Conservation (phyloP, 2,329 filamentous ascomycete genomes). For the Alternaria sp. region DNA sequence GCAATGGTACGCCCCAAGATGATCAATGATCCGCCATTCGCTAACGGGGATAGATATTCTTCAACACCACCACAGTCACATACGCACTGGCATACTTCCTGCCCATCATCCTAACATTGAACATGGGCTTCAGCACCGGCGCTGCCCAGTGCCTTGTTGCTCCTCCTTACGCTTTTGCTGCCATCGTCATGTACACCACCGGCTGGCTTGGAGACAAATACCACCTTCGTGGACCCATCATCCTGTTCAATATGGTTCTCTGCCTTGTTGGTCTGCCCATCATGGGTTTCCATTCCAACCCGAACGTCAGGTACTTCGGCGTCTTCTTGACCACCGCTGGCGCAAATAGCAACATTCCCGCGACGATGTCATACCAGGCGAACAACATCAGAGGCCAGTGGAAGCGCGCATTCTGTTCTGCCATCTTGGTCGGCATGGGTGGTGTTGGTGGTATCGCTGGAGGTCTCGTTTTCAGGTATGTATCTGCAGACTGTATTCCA, state of each 20-base stretch:
- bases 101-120: slow-evolving; percentile 70
- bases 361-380: slow-evolving; percentile 78
- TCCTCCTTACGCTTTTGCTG: slow-evolving; percentile 46
- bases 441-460: slow-evolving; percentile 81
- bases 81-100: slow-evolving; percentile 83
- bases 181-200: slow-evolving; percentile 55
- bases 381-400: slow-evolving; percentile 90
- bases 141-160: slow-evolving; percentile 74
- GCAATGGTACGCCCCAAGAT: slow-evolving; percentile 45
- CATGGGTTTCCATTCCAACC: slow-evolving; percentile 68
- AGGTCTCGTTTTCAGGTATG: slow-evolving; percentile 68
- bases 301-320: slow-evolving; percentile 71
- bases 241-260: slow-evolving; percentile 56
- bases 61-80: slow-evolving; percentile 71
- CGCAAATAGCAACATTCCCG: slow-evolving; percentile 78
- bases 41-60: slow-evolving; percentile 53
- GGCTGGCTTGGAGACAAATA: slow-evolving; percentile 72
- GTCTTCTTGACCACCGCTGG: slow-evolving; percentile 79
- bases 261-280: slow-evolving; percentile 73
- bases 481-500: background rate
- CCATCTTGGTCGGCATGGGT: slow-evolving; percentile 76
- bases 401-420: slow-evolving; percentile 82
- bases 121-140: slow-evolving; percentile 69
- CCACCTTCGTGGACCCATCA: slow-evolving; percentile 61
- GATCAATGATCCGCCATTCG: background rate